phyloP scores from a whole-genome alignment of 805 yeast species.

The Tanozyma kutaoensis region DNA sequence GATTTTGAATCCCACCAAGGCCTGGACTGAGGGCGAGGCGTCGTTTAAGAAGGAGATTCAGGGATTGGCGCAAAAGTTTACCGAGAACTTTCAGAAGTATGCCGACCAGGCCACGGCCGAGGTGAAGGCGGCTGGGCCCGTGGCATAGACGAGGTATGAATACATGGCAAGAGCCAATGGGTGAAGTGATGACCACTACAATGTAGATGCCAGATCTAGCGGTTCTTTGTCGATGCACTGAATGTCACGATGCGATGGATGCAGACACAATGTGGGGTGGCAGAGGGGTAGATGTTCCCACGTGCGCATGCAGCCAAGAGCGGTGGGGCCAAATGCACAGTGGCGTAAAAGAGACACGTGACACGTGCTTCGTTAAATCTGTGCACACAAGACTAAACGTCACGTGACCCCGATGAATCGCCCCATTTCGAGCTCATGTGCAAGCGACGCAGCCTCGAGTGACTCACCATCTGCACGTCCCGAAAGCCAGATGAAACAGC shows the following conservation, averaged over 20 bases:
- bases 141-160: neutral
- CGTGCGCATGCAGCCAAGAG: neutral
- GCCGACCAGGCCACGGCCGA: conserved; percentile 70
- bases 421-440: too few species aligned
- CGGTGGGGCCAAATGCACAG: neutral
- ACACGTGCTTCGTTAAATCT: too few species aligned
- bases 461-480: too few species aligned
- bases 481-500: too few species aligned
- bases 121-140: conserved; percentile 92
- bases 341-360: neutral
- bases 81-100: conserved; percentile 80
- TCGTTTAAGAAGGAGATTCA: conserved; percentile 28
- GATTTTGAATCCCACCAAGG: conserved; percentile 73
- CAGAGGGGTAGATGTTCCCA: neutral
- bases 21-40: conserved; percentile 46
- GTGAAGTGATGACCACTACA: too few species aligned
- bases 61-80: conserved; percentile 63
- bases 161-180: neutral
- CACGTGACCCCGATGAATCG: too few species aligned
- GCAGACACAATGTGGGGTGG: neutral
- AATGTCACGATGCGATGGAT: neutral
- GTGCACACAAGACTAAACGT: too few species aligned
- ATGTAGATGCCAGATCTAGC: too few species aligned
- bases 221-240: too few species aligned
- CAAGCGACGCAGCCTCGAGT: too few species aligned